Evolutionary conservation across 345 rosid species (phyloP), one percentile per base, ranked within the genome.

Genomic region (Gossypium rotundifolium): DNA sequence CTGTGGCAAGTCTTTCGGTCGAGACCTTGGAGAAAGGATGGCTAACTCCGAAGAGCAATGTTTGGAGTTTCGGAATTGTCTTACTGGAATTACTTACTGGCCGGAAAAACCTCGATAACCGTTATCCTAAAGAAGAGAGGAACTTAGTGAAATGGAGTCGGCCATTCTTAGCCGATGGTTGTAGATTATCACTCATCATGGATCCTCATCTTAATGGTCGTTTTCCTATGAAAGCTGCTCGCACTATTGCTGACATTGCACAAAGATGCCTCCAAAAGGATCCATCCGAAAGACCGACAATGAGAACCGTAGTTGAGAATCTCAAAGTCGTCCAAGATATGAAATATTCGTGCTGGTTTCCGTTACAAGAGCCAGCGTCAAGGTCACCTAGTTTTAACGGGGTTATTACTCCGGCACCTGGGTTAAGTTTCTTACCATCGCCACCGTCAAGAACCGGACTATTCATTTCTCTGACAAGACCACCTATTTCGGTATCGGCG

Each of bases 51-150:
- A 95, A 93, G 84, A 95, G 97, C 83, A 95, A 95, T 18, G 99
- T 91, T 11, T 95, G 97, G 97, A 93, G 99, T 82, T 95, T 93
- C 52, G 99, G 98, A 65, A 86, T 95, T 52, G 88, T 95, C 59
- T 91, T 95, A 40, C 94, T 95, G 3, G 98, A 95, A 76, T 81
- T 95, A 44, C 90, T 95, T 27, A 93, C 98, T 0, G 99, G 99
- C 8, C 66, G 97, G 75, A 95, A 75, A 81, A 95, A 93, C 84
- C 94, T 90, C 59, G 96, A 91, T 54, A 89, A 83, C 22, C 91
- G 89, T 1, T 33, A 4, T 4, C 85, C 96, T 6, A 93, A 85
- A 80, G 99, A 95, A 83, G 99, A 95, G 77, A 83, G 92, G 71
- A 89, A 95, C 83, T 77, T 95, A 5, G 97, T 95, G 72, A 95